Conservation (phyloP, 306 rosid species). For the Dicorynia guianensis region DNA sequence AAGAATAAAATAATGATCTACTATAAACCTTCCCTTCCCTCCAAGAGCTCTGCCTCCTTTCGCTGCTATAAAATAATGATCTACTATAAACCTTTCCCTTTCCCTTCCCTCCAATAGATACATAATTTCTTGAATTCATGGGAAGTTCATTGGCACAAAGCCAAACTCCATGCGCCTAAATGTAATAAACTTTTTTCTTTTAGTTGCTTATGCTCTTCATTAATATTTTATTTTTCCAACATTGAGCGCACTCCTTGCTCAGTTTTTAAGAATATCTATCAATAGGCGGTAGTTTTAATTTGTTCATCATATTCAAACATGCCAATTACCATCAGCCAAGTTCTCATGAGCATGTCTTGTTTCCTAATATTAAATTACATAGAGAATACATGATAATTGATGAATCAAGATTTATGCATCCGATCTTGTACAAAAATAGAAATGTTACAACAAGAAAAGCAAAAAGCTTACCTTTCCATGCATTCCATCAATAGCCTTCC, state of each 20-base stretch:
- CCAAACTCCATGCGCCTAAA: neutral
- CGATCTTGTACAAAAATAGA: conserved; percentile 8
- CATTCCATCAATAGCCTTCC: conserved; percentile 87
- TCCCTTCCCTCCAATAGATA: conserved; percentile 4
- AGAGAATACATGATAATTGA: neutral
- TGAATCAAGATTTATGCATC: neutral
- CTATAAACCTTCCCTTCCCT: neutral
- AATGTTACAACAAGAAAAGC: neutral
- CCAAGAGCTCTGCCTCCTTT: too few relatives aligned
- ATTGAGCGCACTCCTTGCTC: neutral
- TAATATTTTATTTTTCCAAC: neutral
- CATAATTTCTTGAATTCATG: neutral
- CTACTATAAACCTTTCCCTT: conserved; percentile 7
- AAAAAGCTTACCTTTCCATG: conserved; percentile 80
- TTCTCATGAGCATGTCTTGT: neutral
- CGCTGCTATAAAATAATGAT: neutral
- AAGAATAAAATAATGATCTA: neutral
- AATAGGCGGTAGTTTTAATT: neutral
- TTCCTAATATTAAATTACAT: neutral
- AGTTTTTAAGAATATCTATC: conserved; percentile 4
- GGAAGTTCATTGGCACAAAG: neutral
- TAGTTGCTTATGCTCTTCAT: neutral
- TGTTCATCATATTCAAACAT: neutral
- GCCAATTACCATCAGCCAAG: neutral
- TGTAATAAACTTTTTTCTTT: neutral